These are phyloP conservation scores for Geotrichum carabidarum DNA, from an alignment of 1,139 yeast species.

Conservation along the genomic window DNA sequence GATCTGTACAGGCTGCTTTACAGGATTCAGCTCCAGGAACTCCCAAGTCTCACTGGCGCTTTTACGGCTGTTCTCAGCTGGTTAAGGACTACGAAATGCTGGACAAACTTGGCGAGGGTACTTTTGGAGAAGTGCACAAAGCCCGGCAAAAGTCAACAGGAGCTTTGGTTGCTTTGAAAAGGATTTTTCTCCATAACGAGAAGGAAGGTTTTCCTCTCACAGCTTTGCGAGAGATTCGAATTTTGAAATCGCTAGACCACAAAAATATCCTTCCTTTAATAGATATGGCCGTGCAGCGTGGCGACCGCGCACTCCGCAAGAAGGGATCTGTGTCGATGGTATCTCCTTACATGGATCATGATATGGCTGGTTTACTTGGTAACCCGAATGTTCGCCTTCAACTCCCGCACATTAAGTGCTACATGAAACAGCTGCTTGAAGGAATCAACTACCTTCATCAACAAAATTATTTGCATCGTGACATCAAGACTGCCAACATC, in stretches of 20 bases:
- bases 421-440: conserved; percentile 67
- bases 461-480: conserved; percentile 67
- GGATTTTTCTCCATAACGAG: conserved; percentile 72
- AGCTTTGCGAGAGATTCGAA: conserved; percentile 86
- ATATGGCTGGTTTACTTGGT: conserved; percentile 84
- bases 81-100: conserved; percentile 48
- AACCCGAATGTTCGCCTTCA: conserved; percentile 65
- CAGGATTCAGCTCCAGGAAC: neutral
- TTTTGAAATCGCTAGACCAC: conserved; percentile 66
- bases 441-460: conserved; percentile 84
- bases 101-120: conserved; percentile 84
- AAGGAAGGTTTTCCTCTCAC: conserved; percentile 77
- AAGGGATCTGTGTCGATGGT: conserved; percentile 63
- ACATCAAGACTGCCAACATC: conserved; percentile 90
- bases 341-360: conserved; percentile 89
- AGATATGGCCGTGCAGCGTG: conserved; percentile 73
- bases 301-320: conserved; percentile 27
- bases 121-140: conserved; percentile 75
- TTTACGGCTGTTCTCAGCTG: conserved; percentile 35
- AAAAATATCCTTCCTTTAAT: conserved; percentile 66
- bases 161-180: conserved; percentile 76
- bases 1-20: neutral
- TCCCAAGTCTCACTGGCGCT: conserved; percentile 1
- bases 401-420: conserved; percentile 72
- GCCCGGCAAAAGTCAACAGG: conserved; percentile 52